These are phyloP conservation scores for Nitzschia inconspicua DNA, from an alignment of 108 stramenopile species.

Conservation along the genomic window DNA sequence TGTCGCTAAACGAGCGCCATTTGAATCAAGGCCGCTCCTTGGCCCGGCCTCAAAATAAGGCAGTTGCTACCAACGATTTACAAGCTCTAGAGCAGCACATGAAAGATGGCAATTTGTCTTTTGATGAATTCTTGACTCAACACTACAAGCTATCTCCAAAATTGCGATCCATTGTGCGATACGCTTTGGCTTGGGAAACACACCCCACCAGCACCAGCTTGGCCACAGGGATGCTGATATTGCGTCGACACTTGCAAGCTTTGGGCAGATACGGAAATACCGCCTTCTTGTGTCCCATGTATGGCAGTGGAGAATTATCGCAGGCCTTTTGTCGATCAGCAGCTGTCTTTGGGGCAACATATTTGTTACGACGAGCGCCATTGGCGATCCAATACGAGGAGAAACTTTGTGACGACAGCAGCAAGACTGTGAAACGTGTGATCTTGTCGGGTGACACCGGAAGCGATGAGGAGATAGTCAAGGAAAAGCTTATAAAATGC, in stretches of 20 bases:
- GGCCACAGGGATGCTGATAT: constrained; percentile 46
- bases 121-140: constrained; percentile 49
- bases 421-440: constrained; percentile 20
- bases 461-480: background rate
- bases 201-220: constrained; percentile 8
- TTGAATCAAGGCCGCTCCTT: constrained; percentile 84
- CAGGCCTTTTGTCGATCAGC: constrained; percentile 85
- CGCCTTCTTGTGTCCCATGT: constrained; percentile 71
- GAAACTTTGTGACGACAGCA: constrained; percentile 20
- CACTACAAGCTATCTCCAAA: constrained; percentile 56
- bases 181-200: constrained; percentile 68
- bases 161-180: constrained; percentile 46
- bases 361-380: constrained; percentile 62
- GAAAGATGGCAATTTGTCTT: constrained; percentile 36
- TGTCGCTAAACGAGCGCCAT: constrained; percentile 78
- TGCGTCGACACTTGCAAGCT: constrained; percentile 63
- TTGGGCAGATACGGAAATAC: constrained; percentile 78
- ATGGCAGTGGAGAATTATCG: constrained; percentile 79
- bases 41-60: constrained; percentile 91
- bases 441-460: constrained; percentile 16
- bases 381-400: constrained; percentile 13
- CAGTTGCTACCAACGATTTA: constrained; percentile 55
- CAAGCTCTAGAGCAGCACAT: constrained; percentile 49
- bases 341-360: constrained; percentile 82
- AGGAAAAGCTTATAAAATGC: constrained; percentile 37